Evolutionary conservation across 495 filamentous ascomycete species (phyloP).

Genomic region (Talaromyces ruber): DNA sequence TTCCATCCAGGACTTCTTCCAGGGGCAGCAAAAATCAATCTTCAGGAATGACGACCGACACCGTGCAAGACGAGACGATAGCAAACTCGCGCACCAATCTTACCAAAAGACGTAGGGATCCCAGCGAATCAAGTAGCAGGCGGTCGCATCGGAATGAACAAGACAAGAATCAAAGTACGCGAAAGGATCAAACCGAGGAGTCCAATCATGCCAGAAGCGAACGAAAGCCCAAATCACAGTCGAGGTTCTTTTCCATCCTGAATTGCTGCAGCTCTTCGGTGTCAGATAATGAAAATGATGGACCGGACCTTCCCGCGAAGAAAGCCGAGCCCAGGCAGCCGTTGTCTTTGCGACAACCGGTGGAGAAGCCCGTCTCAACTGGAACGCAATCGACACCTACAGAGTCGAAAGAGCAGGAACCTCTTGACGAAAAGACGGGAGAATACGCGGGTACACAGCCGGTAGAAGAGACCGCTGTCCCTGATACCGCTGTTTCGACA

Average conservation of each 20-base stretch:
- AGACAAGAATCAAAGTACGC: conserved; percentile 30
- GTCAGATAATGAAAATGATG: conserved; percentile 54
- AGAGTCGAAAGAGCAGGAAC: conserved; percentile 45
- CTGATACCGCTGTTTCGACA: not conserved
- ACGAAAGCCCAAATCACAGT: conserved; percentile 45
- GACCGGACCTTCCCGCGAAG: conserved; percentile 55
- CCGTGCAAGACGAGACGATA: conserved; percentile 51
- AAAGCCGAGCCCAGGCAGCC: conserved; percentile 49
- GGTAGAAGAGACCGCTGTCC: conserved; percentile 19
- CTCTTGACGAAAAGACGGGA: conserved; percentile 42
- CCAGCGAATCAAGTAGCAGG: conserved; percentile 59
- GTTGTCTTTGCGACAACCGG: conserved; percentile 45
- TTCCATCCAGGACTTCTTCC: conserved; percentile 62
- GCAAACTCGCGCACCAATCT: conserved; percentile 64
- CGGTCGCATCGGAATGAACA: conserved; percentile 38
- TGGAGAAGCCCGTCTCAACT: conserved; percentile 41
- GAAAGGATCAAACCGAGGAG: conserved; percentile 20
- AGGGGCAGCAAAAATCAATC: conserved; percentile 53
- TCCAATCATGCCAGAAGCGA: conserved; percentile 39
- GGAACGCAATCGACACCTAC: conserved; percentile 44
- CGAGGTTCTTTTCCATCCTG: conserved; percentile 60
- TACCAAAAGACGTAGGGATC: conserved; percentile 55
- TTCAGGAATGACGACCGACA: conserved; percentile 55
- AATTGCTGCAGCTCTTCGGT: conserved; percentile 73
- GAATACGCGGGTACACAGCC: conserved; percentile 10